Percentiles rank a stretch among this genome's conserved stretches.
phyloP scores from a whole-genome alignment of 2,329 filamentous ascomycete species.

The Monosporascus sp. region DNA sequence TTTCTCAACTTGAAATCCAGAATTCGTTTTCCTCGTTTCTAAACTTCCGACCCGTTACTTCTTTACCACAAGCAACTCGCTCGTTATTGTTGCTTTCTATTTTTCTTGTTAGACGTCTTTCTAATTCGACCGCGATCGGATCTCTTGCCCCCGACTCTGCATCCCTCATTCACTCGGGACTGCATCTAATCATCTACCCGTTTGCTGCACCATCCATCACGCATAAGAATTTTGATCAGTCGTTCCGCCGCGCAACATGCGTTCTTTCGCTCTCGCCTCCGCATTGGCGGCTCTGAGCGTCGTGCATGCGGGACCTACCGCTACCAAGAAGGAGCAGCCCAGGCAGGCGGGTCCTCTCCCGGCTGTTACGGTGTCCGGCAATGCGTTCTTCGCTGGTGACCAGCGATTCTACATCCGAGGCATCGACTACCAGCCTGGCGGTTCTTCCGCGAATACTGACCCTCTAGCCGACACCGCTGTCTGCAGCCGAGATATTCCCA shows the following conservation, averaged over 20 bases:
- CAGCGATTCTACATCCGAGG: constrained; percentile 55
- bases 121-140: constrained; percentile 3
- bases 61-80: constrained; percentile 14
- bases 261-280: constrained; percentile 39
- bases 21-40: no score
- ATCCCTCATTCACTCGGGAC: constrained; percentile 14
- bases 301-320: constrained; percentile 45
- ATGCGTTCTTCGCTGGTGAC: constrained; percentile 51
- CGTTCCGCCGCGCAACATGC: constrained; percentile 37
- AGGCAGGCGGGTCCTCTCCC: constrained; percentile 46
- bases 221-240: no score
- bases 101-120: constrained; percentile 4
- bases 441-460: constrained; percentile 53
- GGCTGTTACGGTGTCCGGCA: constrained; percentile 48
- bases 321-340: constrained; percentile 40
- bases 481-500: constrained; percentile 73
- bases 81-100: constrained; percentile 22
- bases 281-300: constrained; percentile 40
- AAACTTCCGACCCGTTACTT: no score
- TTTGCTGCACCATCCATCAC: no score
- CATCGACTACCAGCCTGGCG: constrained; percentile 59
- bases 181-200: not conserved
- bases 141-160: constrained; percentile 5
- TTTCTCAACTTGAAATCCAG: no score
- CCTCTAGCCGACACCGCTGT: constrained; percentile 65